Percentiles rank a stretch among this genome's conserved stretches.
phyloP scores from a whole-genome alignment of 2,329 filamentous ascomycete genomes.

The Eutypella sp. region DNA sequence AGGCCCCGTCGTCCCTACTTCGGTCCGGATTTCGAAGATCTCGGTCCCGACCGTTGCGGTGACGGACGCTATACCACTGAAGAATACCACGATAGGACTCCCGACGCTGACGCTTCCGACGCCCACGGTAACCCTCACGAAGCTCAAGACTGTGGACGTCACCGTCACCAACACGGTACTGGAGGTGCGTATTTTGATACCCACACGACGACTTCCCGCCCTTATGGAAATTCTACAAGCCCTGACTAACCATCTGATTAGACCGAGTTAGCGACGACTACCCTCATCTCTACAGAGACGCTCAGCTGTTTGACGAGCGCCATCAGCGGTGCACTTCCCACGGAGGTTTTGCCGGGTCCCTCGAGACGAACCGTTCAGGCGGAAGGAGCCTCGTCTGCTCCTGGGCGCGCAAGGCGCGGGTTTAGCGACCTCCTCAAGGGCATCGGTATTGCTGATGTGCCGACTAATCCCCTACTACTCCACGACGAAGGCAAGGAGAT shows the following conservation, averaged over 20 bases:
- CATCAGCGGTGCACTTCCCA: not conserved
- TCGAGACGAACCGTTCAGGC: too few relatives aligned
- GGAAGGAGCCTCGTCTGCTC: too few relatives aligned
- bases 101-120: not conserved
- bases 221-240: not conserved
- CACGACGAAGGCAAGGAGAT: slow-evolving; percentile 1
- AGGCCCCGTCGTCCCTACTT: not conserved
- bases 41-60: not conserved
- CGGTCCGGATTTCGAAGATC: not conserved
- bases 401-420: not conserved
- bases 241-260: not conserved
- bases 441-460: not conserved
- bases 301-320: not conserved
- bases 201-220: too few relatives aligned
- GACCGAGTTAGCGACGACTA: not conserved
- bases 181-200: not conserved
- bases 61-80: too few relatives aligned
- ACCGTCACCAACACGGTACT: not conserved
- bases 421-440: not conserved
- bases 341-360: too few relatives aligned
- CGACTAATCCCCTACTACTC: not conserved
- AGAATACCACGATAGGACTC: not conserved
- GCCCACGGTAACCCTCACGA: not conserved
- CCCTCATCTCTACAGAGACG: not conserved
- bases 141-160: not conserved